Evolutionary conservation across 2,329 filamentous ascomycete species (phyloP).

Genomic region (Fusarium tricinctum): DNA sequence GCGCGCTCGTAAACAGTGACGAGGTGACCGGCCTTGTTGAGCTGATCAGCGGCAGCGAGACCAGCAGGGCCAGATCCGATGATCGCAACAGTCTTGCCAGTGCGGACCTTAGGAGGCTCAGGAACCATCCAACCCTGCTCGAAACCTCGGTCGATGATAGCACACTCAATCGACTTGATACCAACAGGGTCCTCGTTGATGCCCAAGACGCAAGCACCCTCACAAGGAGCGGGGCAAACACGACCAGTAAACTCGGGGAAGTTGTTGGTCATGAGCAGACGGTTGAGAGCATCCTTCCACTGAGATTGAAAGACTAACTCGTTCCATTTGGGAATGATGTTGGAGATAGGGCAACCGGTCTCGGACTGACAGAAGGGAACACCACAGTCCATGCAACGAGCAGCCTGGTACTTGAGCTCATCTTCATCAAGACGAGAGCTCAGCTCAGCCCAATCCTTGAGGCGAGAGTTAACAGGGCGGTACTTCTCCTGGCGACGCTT

Average conservation of each 20-base stretch:
- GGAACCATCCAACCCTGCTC: conserved; percentile 99
- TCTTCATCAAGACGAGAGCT: conserved; percentile 90
- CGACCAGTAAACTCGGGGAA: conserved; percentile 98
- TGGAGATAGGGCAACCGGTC: conserved; percentile 93
- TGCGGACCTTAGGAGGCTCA: conserved; percentile 80
- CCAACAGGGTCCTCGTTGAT: conserved; percentile 98
- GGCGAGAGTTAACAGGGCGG: conserved; percentile 83
- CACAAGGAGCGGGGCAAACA: conserved; percentile 95
- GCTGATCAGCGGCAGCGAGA: conserved; percentile 90
- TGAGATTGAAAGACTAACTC: conserved; percentile 82
- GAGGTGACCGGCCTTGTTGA: conserved; percentile 90
- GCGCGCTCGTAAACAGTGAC: conserved; percentile 95
- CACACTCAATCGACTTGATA: conserved; percentile 98
- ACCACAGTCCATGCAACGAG: conserved; percentile 98
- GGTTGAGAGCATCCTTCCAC: conserved; percentile 92
- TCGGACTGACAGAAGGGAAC: conserved; percentile 98
- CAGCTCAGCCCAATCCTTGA: conserved; percentile 94
- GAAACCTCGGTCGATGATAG: conserved; percentile 97
- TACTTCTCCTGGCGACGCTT: conserved; percentile 94
- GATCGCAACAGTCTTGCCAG: conserved; percentile 88
- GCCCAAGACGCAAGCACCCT: conserved; percentile 94
- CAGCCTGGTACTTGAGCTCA: conserved; percentile 95
- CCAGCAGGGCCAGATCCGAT: conserved; percentile 94
- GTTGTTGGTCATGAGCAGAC: conserved; percentile 96
- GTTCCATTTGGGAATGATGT: conserved; percentile 98